Conservation (phyloP, 768 basidiomycete species). For the Dendrothele bispora region DNA sequence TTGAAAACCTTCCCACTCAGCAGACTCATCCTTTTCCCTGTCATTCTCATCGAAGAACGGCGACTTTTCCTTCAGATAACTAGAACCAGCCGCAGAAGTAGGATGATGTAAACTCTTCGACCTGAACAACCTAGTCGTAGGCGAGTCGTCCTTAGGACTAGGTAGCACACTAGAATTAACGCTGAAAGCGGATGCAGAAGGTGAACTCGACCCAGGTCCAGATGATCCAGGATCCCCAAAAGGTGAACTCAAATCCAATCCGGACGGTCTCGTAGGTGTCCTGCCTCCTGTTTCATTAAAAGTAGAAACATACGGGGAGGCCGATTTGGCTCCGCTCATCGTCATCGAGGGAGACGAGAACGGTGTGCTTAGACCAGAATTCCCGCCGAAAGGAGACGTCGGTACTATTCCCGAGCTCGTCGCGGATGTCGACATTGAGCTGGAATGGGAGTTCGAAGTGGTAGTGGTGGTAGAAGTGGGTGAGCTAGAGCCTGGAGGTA, state of each 20-base stretch:
- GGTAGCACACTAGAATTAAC: too few relatives aligned
- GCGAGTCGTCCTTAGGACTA: slow-evolving; percentile 17
- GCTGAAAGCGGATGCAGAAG: too few relatives aligned
- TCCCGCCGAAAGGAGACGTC: not conserved
- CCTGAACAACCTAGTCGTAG: slow-evolving; percentile 43
- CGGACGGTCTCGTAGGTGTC: too few relatives aligned
- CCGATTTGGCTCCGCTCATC: slow-evolving; percentile 6
- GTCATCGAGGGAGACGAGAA: not conserved
- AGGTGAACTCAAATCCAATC: too few relatives aligned
- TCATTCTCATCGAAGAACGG: slow-evolving; percentile 1
- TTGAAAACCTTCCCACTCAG: too few relatives aligned
- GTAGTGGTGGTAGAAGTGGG: slow-evolving; percentile 4
- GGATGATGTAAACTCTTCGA: slow-evolving; percentile 57
- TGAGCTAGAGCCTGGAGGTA: slow-evolving; percentile 1
- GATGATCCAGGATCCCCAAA: too few relatives aligned
- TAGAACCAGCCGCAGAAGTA: slow-evolving; percentile 30
- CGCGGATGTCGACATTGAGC: not conserved
- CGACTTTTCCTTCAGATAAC: slow-evolving; percentile 3
- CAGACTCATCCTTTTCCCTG: not conserved
- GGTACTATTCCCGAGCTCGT: slow-evolving; percentile 1
- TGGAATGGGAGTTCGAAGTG: not conserved
- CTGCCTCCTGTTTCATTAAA: too few relatives aligned
- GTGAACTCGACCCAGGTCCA: too few relatives aligned
- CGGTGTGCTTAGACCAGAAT: slow-evolving; percentile 22
- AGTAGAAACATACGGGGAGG: slow-evolving; percentile 15